A percentile compares a stretch with the other conserved stretches of the same genome.
These are phyloP conservation scores for Phialophora expanda DNA, from an alignment of 2,329 filamentous ascomycete species.

Conservation along the genomic window DNA sequence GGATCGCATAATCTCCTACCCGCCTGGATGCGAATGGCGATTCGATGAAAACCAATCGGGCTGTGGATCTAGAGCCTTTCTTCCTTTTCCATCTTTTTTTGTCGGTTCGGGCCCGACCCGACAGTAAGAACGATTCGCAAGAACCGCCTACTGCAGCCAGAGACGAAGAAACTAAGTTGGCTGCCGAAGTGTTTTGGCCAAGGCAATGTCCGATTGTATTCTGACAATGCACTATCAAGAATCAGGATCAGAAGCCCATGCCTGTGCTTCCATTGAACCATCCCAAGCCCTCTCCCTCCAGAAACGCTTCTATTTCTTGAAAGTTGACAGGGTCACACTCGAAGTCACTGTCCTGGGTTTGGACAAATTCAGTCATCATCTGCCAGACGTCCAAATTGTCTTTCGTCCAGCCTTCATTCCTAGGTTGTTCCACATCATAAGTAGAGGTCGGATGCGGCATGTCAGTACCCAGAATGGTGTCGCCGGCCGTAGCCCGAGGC, in stretches of 20 bases:
- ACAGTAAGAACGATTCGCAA: neutral
- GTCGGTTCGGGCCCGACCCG: constrained; percentile 20
- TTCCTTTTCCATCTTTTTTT: neutral
- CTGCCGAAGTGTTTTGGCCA: neutral
- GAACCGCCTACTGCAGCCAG: neutral
- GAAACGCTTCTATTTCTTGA: constrained; percentile 15
- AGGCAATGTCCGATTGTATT: neutral
- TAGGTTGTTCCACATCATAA: neutral
- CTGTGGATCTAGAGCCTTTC: neutral
- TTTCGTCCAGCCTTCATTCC: constrained; percentile 9
- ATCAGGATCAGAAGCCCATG: constrained; percentile 7
- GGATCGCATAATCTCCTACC: neutral
- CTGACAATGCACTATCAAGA: neutral
- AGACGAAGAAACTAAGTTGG: neutral
- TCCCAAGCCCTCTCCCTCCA: constrained; percentile 15
- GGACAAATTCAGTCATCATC: constrained; percentile 18
- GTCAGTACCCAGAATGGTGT: neutral
- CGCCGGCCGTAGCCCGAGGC: neutral
- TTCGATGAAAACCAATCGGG: neutral
- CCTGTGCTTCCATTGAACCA: constrained; percentile 19
- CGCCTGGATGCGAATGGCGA: no score
- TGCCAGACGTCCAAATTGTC: constrained; percentile 20
- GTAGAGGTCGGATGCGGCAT: constrained; percentile 5
- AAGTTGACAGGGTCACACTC: constrained; percentile 18
- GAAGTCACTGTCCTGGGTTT: constrained; percentile 15